phyloP scores from a whole-genome alignment of 768 basidiomycete genomes.

The Pisolithus albus region DNA sequence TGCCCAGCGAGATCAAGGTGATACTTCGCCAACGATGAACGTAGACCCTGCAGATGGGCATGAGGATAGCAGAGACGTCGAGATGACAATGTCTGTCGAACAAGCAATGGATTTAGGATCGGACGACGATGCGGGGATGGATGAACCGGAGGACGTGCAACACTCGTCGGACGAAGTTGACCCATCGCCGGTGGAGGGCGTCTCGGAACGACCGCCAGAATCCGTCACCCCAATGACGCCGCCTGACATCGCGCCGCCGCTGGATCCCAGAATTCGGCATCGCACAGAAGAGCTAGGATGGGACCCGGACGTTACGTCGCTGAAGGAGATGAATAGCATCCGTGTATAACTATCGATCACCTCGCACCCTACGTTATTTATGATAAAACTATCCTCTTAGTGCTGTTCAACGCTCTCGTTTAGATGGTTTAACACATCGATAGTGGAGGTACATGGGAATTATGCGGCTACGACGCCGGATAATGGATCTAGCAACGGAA shows the following conservation, averaged over 20 bases:
- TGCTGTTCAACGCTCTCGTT: neutral
- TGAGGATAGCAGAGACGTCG: constrained; percentile 20
- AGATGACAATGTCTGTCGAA: constrained; percentile 35
- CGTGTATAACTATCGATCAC: constrained; percentile 5
- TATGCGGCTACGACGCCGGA: neutral
- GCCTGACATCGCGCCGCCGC: constrained; percentile 15
- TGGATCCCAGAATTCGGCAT: constrained; percentile 27
- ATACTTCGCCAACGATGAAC: neutral
- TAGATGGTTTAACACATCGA: neutral
- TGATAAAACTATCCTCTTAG: neutral
- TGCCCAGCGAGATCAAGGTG: neutral
- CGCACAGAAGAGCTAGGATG: constrained; percentile 25
- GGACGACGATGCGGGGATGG: constrained; percentile 14
- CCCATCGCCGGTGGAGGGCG: constrained; percentile 30
- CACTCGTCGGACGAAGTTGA: constrained; percentile 25
- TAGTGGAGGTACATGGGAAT: neutral
- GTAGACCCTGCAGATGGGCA: constrained; percentile 8
- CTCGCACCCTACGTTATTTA: neutral
- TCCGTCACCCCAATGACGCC: constrained; percentile 28
- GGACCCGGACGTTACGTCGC: constrained; percentile 15
- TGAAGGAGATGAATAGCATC: constrained; percentile 13
- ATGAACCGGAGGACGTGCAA: constrained; percentile 15
- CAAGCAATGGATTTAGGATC: constrained; percentile 41
- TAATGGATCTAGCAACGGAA: too few species aligned
- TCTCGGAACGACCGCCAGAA: constrained; percentile 19